Evolutionary conservation across 495 filamentous ascomycete species (phyloP).

Genomic region (Ramalina intermedia): DNA sequence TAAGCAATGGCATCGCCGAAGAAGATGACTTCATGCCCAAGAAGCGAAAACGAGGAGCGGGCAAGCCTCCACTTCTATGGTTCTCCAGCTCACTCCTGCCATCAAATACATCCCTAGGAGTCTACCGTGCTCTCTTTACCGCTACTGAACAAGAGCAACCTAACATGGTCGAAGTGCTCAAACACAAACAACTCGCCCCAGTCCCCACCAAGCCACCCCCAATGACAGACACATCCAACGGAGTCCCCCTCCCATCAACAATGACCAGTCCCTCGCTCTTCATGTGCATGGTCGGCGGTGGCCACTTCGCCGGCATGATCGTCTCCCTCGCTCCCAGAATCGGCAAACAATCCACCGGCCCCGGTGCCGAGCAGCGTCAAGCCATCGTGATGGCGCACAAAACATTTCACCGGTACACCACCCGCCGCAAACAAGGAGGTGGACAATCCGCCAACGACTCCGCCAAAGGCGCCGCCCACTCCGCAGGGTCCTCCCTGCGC

Average conservation of each 20-base stretch:
- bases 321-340: slow-evolving; percentile 72
- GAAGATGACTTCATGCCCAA: slow-evolving; percentile 24
- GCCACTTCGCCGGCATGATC: slow-evolving; percentile 94
- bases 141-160: slow-evolving; percentile 49
- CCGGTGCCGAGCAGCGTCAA: slow-evolving; percentile 49
- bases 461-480: slow-evolving; percentile 82
- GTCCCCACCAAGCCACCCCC: slow-evolving; percentile 40
- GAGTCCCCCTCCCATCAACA: slow-evolving; percentile 30
- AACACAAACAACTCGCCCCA: slow-evolving; percentile 59
- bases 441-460: slow-evolving; percentile 85
- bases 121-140: slow-evolving; percentile 77
- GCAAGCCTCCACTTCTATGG: slow-evolving; percentile 73
- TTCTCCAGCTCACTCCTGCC: slow-evolving; percentile 63
- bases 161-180: slow-evolving; percentile 47
- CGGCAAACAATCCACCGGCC: slow-evolving; percentile 52
- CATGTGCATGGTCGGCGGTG: slow-evolving; percentile 95
- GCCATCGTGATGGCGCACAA: slow-evolving; percentile 85
- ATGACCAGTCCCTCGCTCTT: slow-evolving; percentile 69
- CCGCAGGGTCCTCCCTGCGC: slow-evolving; percentile 76
- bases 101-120: slow-evolving; percentile 61
- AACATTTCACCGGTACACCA: slow-evolving; percentile 95
- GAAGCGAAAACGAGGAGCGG: slow-evolving; percentile 37
- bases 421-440: slow-evolving; percentile 87
- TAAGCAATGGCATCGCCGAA: slow-evolving; percentile 39
- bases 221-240: slow-evolving; percentile 28